A percentile compares a stretch with the other conserved stretches of the same genome.
Conservation (phyloP, 345 rosid genomes). For the Aethionema arabicum region DNA sequence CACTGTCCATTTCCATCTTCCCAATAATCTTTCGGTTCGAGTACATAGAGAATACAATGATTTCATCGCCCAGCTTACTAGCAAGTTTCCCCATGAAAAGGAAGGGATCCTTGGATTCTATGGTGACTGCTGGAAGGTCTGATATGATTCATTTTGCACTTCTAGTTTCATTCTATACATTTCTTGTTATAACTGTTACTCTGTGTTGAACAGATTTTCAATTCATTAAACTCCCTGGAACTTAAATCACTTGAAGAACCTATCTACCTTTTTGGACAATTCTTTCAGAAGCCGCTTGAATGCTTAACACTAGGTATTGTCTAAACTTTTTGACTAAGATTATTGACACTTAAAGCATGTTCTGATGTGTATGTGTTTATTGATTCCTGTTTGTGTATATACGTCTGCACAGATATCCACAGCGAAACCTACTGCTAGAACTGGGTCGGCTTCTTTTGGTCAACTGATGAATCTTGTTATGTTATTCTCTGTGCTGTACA, state of each 20-base stretch:
- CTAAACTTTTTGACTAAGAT: not conserved
- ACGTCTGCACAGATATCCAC: not conserved
- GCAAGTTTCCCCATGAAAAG: conserved; percentile 83
- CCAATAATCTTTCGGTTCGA: conserved; percentile 64
- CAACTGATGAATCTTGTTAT: conserved; percentile 12
- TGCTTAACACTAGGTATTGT: conserved; percentile 79
- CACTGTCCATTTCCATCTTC: conserved; percentile 94
- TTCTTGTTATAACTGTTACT: conserved; percentile 2
- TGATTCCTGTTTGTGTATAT: not conserved
- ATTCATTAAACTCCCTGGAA: conserved; percentile 84
- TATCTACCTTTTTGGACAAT: conserved; percentile 87
- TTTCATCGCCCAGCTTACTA: conserved; percentile 59
- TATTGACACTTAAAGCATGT: conserved; percentile 8
- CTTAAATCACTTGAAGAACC: conserved; percentile 97
- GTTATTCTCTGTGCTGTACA: conserved; percentile 35
- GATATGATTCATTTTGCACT: conserved; percentile 33
- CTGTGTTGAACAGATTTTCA: conserved; percentile 60
- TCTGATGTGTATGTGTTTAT: conserved; percentile 5
- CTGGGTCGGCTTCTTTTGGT: not conserved
- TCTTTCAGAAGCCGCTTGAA: conserved; percentile 84
- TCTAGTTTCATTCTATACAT: not conserved
- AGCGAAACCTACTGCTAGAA: not conserved
- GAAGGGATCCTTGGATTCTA: conserved; percentile 85
- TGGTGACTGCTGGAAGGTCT: conserved; percentile 87
- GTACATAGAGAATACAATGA: conserved; percentile 73